These are phyloP conservation scores for Malassezia nana DNA, from an alignment of 1,284 basidiomycete genomes.

Conservation along the genomic window DNA sequence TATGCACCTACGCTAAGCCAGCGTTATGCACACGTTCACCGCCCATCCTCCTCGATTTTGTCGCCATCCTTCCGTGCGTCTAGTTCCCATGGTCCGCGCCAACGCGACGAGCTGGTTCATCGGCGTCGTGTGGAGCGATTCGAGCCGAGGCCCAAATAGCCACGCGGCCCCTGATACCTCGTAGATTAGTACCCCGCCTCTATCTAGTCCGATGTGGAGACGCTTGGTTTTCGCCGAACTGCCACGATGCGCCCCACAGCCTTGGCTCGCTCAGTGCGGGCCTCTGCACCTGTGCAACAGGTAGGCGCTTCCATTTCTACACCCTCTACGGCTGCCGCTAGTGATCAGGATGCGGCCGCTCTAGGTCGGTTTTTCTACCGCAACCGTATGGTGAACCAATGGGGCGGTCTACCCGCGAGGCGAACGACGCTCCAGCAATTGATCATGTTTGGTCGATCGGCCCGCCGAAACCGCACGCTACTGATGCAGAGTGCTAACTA, in stretches of 20 bases:
- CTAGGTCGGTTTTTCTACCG: slow-evolving; percentile 63
- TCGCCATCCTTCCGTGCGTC: not conserved
- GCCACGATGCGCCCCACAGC: not conserved
- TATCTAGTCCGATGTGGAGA: not conserved
- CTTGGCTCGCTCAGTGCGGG: not conserved
- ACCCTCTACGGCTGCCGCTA: slow-evolving; percentile 14
- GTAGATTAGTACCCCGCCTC: not conserved
- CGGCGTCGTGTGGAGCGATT: slow-evolving; percentile 1
- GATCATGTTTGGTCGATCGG: slow-evolving; percentile 52
- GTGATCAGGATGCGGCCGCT: slow-evolving; percentile 12
- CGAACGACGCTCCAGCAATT: slow-evolving; percentile 69
- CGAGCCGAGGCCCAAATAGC: not conserved
- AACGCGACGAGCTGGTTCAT: slow-evolving; percentile 8
- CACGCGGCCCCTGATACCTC: not conserved
- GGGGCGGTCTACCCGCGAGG: slow-evolving; percentile 65
- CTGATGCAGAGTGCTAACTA: slow-evolving; percentile 53
- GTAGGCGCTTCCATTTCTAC: not conserved
- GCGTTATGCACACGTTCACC: not conserved
- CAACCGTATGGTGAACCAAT: slow-evolving; percentile 69
- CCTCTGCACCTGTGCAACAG: not conserved
- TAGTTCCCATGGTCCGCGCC: slow-evolving; percentile 6
- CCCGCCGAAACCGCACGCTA: slow-evolving; percentile 31
- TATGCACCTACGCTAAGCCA: not conserved
- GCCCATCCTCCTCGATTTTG: not conserved
- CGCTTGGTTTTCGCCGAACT: not conserved